Evolutionary conservation across 306 rosid genomes (phyloP), one percentile per base, ranked within the genome.

Genomic region (Luffa acutangula): DNA sequence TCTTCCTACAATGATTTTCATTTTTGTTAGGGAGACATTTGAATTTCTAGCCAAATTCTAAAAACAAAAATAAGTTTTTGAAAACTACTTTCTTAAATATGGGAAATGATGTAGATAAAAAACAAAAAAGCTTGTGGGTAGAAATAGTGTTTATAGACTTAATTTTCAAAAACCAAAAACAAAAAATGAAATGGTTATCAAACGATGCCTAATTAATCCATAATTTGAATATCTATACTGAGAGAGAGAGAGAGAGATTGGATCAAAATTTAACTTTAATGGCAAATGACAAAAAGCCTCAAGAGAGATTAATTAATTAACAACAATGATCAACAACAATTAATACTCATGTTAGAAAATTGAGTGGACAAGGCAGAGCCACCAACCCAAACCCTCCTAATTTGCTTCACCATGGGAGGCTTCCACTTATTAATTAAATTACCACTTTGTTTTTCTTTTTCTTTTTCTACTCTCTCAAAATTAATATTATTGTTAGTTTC

Each of bases 311-410:
- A 10, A n/a, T 0, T 0, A 4, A 33, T 4, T 39, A 20, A 73
- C 0, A 3, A 21, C 0, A 3, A 21, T 25, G 9, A 39, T 77
- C 74, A 80, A 65, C 88, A 91, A 69, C 90, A 91, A 63, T 88
- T 87, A 45, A 88, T 74, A 72, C 84, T 82, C 86, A 83, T 89
- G 43, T 85, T 79, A 69, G 96, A 91, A 4, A 91, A 87, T 62
- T 91, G 93, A 85, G 84, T 82, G 1, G 93, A 84, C 91, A 91
- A 85, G 56, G 79, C 90, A 75, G 97, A 89, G 34, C 70, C 87
- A 69, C 81, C 82, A 36, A 78, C 75, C 77, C 88, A 79, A 77
- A 76, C 83, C 57, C 65, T 78, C 82, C 80, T 72, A 62, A 12
- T 4, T 76, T 85, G 86, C 76, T 86, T 89, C 78, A 87, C 71